These are phyloP conservation scores for Phytophthora crassamura DNA, from an alignment of 352 stramenopile species.

Conservation along the genomic window DNA sequence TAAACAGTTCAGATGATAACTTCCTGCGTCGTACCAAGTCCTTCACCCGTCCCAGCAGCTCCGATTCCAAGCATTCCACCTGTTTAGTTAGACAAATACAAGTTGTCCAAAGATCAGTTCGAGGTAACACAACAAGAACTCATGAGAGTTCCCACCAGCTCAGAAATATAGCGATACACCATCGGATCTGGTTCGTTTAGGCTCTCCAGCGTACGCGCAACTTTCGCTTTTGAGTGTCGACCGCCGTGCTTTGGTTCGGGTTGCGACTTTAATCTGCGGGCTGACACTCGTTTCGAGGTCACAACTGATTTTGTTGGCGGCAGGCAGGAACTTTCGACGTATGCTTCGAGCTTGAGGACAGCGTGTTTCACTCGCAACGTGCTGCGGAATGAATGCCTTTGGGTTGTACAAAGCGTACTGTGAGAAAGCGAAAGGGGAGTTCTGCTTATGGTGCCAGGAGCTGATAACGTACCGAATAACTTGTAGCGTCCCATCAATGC, in stretches of 20 bases:
- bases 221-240: slow-evolving; percentile 10
- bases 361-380: slow-evolving; percentile 34
- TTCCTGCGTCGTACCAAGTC: slow-evolving; percentile 56
- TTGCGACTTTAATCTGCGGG: slow-evolving; percentile 11
- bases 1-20: not conserved
- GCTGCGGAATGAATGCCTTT: slow-evolving; percentile 46
- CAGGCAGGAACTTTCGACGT: slow-evolving; percentile 5
- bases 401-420: not conserved
- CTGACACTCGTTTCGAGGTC: not conserved
- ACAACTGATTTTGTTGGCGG: not conserved
- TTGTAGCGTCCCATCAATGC: slow-evolving; percentile 29
- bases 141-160: slow-evolving; percentile 28
- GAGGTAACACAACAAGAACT: not conserved
- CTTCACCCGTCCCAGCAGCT: slow-evolving; percentile 40
- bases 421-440: not conserved
- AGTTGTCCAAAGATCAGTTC: not conserved
- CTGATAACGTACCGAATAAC: slow-evolving; percentile 33
- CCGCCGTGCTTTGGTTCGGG: not conserved
- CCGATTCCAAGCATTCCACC: slow-evolving; percentile 40
- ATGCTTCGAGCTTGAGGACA: slow-evolving; percentile 24
- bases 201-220: not conserved
- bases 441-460: too few species aligned
- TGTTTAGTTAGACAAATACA: slow-evolving; percentile 7
- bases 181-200: slow-evolving; percentile 37
- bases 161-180: slow-evolving; percentile 40